Evolutionary conservation across 768 basidiomycete genomes (phyloP).

Genomic region (Pisolithus tinctorius): DNA sequence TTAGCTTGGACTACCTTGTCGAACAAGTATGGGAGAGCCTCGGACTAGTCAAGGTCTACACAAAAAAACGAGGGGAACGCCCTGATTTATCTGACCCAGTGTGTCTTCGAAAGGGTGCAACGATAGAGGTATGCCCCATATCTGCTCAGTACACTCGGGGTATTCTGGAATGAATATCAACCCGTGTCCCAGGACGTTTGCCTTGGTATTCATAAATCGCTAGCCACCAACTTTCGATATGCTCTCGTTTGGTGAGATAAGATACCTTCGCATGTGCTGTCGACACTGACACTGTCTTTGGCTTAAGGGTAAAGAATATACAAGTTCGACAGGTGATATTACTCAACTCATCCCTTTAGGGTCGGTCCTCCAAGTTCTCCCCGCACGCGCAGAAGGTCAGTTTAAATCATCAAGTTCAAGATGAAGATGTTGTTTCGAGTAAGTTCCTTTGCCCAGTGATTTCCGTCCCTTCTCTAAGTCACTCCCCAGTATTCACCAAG

Average conservation of each 20-base stretch:
- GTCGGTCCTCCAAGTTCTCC: conserved; percentile 89
- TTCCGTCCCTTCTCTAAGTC: not conserved
- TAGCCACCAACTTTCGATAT: conserved; percentile 89
- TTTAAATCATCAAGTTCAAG: conserved; percentile 72
- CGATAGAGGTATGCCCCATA: conserved; percentile 61
- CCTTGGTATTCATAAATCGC: conserved; percentile 84
- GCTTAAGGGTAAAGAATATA: conserved; percentile 19
- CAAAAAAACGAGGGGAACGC: conserved; percentile 92
- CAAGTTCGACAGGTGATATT: not conserved
- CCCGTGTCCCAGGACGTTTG: conserved; percentile 61
- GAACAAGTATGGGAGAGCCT: conserved; percentile 77
- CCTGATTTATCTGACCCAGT: conserved; percentile 91
- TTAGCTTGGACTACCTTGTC: conserved; percentile 64
- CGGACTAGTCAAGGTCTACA: conserved; percentile 86
- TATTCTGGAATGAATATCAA: not conserved
- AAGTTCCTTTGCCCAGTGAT: conserved; percentile 24
- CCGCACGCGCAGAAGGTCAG: conserved; percentile 95
- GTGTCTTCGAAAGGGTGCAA: conserved; percentile 84
- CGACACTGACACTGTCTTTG: conserved; percentile 3
- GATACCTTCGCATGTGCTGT: not conserved
- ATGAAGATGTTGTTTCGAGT: conserved; percentile 90
- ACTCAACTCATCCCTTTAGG: conserved; percentile 36
- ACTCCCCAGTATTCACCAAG: conserved; percentile 25
- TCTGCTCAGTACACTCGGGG: not conserved
- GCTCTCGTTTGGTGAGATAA: conserved; percentile 79